These are phyloP conservation scores for Russula ochroleuca DNA, from an alignment of 768 basidiomycete genomes.

Conservation along the genomic window DNA sequence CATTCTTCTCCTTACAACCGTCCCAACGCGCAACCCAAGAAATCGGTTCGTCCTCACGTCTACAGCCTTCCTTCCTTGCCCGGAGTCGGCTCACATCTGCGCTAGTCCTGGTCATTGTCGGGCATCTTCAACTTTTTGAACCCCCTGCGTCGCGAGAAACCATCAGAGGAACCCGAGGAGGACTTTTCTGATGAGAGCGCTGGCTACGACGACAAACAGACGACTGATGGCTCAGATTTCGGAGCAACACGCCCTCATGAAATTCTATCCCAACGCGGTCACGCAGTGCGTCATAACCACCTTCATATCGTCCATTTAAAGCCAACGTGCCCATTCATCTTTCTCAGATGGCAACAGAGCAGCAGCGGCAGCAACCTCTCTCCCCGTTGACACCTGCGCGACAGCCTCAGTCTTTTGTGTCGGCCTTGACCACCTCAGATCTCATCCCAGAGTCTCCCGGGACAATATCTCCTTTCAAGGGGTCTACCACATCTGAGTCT, in stretches of 20 bases:
- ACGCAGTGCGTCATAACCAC: slow-evolving; percentile 18
- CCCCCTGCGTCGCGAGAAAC: slow-evolving; percentile 38
- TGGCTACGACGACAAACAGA: slow-evolving; percentile 14
- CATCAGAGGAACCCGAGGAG: slow-evolving; percentile 23
- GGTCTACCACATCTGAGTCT: slow-evolving; percentile 26
- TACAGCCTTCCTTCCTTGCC: slow-evolving; percentile 14
- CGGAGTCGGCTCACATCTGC: slow-evolving; percentile 30
- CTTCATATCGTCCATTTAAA: neutral
- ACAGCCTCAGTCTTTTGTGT: neutral
- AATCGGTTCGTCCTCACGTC: slow-evolving; percentile 42
- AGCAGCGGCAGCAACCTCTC: slow-evolving; percentile 9
- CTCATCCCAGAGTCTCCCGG: slow-evolving; percentile 17
- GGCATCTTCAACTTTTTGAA: slow-evolving; percentile 50
- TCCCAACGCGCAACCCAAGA: slow-evolving; percentile 36
- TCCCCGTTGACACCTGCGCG: slow-evolving; percentile 17
- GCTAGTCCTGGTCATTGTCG: slow-evolving; percentile 47
- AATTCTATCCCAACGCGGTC: slow-evolving; percentile 28
- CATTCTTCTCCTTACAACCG: slow-evolving; percentile 57
- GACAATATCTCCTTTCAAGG: slow-evolving; percentile 26
- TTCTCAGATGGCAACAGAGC: slow-evolving; percentile 10
- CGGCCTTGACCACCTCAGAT: neutral
- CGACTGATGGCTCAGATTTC: slow-evolving; percentile 7
- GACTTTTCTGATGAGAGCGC: slow-evolving; percentile 18
- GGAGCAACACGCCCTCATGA: slow-evolving; percentile 11
- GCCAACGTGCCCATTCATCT: neutral